phyloP scores from a whole-genome alignment of 2,329 filamentous ascomycete species.

The Exophiala oligosperma region DNA sequence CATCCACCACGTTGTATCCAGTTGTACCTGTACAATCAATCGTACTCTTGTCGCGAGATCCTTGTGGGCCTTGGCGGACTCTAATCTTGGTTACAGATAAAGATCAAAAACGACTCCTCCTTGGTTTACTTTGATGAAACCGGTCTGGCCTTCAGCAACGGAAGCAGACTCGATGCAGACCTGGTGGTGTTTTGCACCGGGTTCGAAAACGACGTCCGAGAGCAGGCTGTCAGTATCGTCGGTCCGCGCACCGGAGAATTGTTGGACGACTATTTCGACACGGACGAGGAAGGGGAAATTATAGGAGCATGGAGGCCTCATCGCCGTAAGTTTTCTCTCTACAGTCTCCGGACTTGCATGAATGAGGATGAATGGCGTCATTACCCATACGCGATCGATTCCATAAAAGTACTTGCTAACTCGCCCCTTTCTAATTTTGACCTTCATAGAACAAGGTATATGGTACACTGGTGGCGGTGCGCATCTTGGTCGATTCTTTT shows the following conservation, averaged over 20 bases:
- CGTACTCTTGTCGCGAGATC: too few species aligned
- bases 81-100: conserved; percentile 36
- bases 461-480: conserved; percentile 49
- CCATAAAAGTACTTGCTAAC: too few species aligned
- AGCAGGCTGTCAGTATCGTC: conserved; percentile 39
- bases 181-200: conserved; percentile 50
- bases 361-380: too few species aligned
- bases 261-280: conserved; percentile 46
- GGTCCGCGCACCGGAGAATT: conserved; percentile 41
- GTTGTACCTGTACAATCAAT: too few species aligned
- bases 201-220: conserved; percentile 44
- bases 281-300: conserved; percentile 50
- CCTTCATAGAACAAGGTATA: conserved; percentile 30
- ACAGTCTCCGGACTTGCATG: neutral
- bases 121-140: conserved; percentile 38
- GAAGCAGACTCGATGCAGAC: conserved; percentile 43
- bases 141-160: conserved; percentile 46
- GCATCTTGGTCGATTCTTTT: conserved; percentile 40
- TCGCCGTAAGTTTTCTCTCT: conserved; percentile 35
- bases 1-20: neutral
- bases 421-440: too few species aligned
- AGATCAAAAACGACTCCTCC: conserved; percentile 41
- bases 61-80: too few species aligned
- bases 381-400: too few species aligned
- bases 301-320: conserved; percentile 42